These are phyloP conservation scores for Aspergillus sp. DNA, from an alignment of 2,329 filamentous ascomycete genomes.

Conservation along the genomic window DNA sequence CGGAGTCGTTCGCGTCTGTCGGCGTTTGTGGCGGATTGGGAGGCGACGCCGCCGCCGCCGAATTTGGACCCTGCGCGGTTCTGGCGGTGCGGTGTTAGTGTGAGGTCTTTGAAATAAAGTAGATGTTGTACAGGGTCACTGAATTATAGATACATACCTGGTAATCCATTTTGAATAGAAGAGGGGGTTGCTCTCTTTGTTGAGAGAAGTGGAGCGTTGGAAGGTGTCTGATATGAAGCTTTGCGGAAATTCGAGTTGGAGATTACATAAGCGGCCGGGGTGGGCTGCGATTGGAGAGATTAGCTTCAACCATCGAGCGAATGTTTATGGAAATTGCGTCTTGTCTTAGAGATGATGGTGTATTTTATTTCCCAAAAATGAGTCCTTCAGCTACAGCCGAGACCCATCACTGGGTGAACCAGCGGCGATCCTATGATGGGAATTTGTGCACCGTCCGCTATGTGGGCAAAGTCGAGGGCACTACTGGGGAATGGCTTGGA, in stretches of 20 bases:
- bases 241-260: conserved; percentile 15
- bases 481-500: conserved; percentile 79
- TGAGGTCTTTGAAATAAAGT: conserved; percentile 7
- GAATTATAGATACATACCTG: conserved; percentile 38
- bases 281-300: conserved; percentile 11
- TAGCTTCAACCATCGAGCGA: not conserved
- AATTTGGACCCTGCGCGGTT: conserved; percentile 98
- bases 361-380: not conserved
- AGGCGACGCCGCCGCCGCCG: conserved; percentile 94
- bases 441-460: conserved; percentile 83
- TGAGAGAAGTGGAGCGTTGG: conserved; percentile 4
- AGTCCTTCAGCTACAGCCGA: not conserved
- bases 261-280: conserved; percentile 26
- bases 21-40: conserved; percentile 87
- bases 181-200: not conserved
- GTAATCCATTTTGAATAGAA: conserved; percentile 47
- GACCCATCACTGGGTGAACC: conserved; percentile 55
- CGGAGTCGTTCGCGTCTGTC: conserved; percentile 95
- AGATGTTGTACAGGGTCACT: not conserved
- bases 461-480: conserved; percentile 72
- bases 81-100: conserved; percentile 44
- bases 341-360: not conserved
- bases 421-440: conserved; percentile 77
- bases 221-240: conserved; percentile 15
- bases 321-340: not conserved